Conservation (phyloP, 2,329 filamentous ascomycete species). For the Zymoseptoria crescenta region DNA sequence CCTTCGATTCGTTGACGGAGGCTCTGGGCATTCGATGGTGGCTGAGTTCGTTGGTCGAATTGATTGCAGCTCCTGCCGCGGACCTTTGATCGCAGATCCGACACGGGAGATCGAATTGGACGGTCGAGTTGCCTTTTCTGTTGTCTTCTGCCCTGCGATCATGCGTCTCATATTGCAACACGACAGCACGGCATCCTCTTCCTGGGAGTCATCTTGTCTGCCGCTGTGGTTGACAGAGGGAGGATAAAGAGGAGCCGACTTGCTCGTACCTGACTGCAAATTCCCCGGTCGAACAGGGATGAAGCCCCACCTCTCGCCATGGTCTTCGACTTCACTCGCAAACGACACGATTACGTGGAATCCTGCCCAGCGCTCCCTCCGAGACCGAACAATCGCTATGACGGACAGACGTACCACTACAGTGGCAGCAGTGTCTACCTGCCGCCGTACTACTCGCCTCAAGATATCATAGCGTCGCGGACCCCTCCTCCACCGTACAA, state of each 20-base stretch:
- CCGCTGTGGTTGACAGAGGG: background rate
- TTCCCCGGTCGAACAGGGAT: background rate
- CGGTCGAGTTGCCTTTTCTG: background rate
- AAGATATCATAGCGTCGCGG: constrained; percentile 1
- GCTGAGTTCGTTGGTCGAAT: background rate
- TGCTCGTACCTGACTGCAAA: background rate
- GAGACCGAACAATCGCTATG: background rate
- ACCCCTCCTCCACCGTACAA: constrained; percentile 15
- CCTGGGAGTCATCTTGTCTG: background rate
- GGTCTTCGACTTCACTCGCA: background rate
- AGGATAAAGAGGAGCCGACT: background rate
- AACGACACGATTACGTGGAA: background rate
- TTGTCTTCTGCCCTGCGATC: background rate
- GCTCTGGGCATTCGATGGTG: background rate
- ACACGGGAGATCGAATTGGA: background rate
- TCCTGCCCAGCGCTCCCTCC: background rate
- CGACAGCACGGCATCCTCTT: background rate
- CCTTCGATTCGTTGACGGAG: background rate
- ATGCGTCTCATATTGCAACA: background rate
- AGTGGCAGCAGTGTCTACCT: background rate
- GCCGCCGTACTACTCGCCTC: background rate
- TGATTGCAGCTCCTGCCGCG: background rate
- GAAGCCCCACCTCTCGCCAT: background rate
- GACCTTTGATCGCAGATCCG: background rate
- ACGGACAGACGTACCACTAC: background rate